Evolutionary conservation across 2,329 filamentous ascomycete genomes (phyloP).

Genomic region (Oidium heveae): DNA sequence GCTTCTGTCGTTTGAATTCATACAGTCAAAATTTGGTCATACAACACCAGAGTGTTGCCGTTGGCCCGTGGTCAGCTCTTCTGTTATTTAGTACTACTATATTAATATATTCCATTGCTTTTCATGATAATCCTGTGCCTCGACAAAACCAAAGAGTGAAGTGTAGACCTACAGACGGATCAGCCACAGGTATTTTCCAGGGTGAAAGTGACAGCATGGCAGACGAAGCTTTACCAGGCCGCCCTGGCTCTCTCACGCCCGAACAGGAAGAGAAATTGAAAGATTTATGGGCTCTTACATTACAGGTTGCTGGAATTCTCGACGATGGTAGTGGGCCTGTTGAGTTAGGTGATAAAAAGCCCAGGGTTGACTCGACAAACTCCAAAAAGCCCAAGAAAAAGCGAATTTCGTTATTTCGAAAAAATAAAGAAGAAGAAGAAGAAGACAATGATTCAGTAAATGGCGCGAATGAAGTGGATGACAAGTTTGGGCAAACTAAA

Average conservation of each 20-base stretch:
- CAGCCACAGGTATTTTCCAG: no score
- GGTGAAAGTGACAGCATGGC: constrained; percentile 15
- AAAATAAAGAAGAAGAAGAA: constrained; percentile 18
- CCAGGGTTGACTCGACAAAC: constrained; percentile 6
- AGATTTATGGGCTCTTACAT: constrained; percentile 57
- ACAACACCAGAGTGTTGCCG: no score
- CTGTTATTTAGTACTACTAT: no score
- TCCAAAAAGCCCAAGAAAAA: constrained; percentile 46
- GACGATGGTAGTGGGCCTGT: constrained; percentile 9
- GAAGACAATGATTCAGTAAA: constrained; percentile 22
- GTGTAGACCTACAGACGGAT: no score
- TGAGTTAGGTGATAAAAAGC: constrained; percentile 4
- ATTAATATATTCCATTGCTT: no score
- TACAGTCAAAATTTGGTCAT: no score
- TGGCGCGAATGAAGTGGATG: constrained; percentile 28
- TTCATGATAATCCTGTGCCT: no score
- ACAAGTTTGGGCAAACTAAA: constrained; percentile 83
- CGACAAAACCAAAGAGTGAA: no score
- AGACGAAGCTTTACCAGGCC: constrained; percentile 32
- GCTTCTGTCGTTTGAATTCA: no score
- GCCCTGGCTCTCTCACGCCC: constrained; percentile 64
- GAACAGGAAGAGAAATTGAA: constrained; percentile 76
- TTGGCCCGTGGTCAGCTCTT: no score
- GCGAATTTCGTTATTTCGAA: constrained; percentile 42
- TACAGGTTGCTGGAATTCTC: constrained; percentile 48